A percentile compares a stretch with the other conserved stretches of the same genome.
phyloP scores from a whole-genome alignment of 2,329 filamentous ascomycete genomes.

The Colletotrichum paranaense region DNA sequence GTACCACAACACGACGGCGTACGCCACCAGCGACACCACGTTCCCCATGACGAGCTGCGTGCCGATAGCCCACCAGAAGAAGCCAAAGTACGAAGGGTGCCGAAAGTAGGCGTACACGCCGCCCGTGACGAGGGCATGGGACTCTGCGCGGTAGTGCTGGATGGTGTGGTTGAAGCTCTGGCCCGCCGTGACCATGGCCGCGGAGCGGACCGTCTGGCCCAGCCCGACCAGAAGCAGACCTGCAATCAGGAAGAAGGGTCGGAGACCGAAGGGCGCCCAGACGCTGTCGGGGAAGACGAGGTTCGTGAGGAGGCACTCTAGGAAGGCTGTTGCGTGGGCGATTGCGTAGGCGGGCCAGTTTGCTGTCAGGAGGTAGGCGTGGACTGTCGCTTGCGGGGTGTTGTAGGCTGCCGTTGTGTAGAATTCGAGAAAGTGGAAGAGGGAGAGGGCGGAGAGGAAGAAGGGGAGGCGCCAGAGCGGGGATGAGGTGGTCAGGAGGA shows the following conservation, averaged over 20 bases:
- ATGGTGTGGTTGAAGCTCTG: conserved; percentile 93
- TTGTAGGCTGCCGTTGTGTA: conserved; percentile 90
- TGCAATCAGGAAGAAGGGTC: conserved; percentile 56
- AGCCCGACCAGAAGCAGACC: conserved; percentile 73
- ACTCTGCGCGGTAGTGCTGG: conserved; percentile 73
- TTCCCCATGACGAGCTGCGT: conserved; percentile 94
- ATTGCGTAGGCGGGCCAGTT: conserved; percentile 89
- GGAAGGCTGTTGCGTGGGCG: conserved; percentile 79
- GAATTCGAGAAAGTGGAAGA: conserved; percentile 98
- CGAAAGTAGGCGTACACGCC: conserved; percentile 82
- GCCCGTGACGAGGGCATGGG: conserved; percentile 83
- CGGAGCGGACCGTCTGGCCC: conserved; percentile 81
- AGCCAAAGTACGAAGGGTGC: conserved; percentile 96
- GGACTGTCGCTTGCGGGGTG: conserved; percentile 75
- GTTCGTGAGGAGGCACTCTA: conserved; percentile 76
- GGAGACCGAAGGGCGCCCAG: conserved; percentile 58
- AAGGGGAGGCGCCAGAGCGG: conserved; percentile 72
- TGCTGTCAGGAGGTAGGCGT: conserved; percentile 83
- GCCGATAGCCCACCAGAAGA: conserved; percentile 98
- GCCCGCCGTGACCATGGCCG: conserved; percentile 90
- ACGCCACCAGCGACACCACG: conserved; percentile 78
- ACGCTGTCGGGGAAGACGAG: conserved; percentile 63
- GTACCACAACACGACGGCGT: conserved; percentile 80
- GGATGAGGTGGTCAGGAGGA: conserved; percentile 51
- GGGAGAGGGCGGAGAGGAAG: conserved; percentile 75